Conservation (phyloP, 2,329 filamentous ascomycete genomes). For the Colletotrichum melonis region DNA sequence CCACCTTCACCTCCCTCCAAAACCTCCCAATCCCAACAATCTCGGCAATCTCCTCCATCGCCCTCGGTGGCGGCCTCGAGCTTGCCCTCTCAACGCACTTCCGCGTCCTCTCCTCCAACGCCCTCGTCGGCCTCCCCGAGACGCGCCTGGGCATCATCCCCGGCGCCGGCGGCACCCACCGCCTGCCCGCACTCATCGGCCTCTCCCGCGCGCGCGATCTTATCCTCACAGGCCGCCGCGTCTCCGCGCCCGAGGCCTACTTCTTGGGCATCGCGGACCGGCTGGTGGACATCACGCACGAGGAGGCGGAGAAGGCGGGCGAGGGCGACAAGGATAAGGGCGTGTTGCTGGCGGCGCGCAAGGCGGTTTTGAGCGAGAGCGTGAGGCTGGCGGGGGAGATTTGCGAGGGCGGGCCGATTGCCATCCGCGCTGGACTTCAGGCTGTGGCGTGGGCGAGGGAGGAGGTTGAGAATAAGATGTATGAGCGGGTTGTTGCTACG, state of each 20-base stretch:
- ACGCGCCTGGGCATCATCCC: slow-evolving; percentile 94
- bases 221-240: slow-evolving; percentile 88
- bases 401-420: slow-evolving; percentile 89
- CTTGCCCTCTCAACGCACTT: slow-evolving; percentile 90
- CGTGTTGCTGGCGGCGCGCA: slow-evolving; percentile 69
- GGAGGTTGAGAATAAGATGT: slow-evolving; percentile 87
- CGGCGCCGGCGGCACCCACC: slow-evolving; percentile 91
- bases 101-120: slow-evolving; percentile 85
- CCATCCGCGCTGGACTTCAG: slow-evolving; percentile 80
- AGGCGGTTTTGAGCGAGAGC: slow-evolving; percentile 78
- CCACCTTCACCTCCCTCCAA: slow-evolving; percentile 79
- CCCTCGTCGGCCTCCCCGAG: slow-evolving; percentile 86
- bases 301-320: slow-evolving; percentile 49
- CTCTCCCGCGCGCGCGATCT: slow-evolving; percentile 86
- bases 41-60: slow-evolving; percentile 84
- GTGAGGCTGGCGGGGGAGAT: slow-evolving; percentile 85
- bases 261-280: slow-evolving; percentile 91
- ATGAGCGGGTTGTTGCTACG: slow-evolving; percentile 83
- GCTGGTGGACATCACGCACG: slow-evolving; percentile 79
- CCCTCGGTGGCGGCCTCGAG: slow-evolving; percentile 93
- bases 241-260: slow-evolving; percentile 87
- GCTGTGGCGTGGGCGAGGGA: slow-evolving; percentile 81
- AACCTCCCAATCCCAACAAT: slow-evolving; percentile 89
- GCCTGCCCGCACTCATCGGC: slow-evolving; percentile 86
- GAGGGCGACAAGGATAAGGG: slow-evolving; percentile 47